Evolutionary conservation across 2,329 filamentous ascomycete species (phyloP), one percentile per base, ranked within the genome.

Genomic region (Colletotrichum incanum): DNA sequence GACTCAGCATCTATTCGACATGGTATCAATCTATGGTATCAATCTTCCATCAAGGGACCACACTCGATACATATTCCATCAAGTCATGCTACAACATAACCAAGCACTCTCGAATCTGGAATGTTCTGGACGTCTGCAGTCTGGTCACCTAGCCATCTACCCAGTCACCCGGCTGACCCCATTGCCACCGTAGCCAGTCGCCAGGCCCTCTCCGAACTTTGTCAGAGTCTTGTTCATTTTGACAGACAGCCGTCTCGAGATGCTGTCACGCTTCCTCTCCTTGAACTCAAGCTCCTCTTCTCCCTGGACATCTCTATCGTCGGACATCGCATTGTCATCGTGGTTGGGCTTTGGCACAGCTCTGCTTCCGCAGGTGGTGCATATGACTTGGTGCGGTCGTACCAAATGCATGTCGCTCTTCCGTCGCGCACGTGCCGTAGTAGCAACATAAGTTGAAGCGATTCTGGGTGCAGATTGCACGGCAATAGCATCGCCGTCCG

Each of bases 351-450:
- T 28, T 5, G 52, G 61, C 54, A 60, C 43, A 3, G 67, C 67
- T 9, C 62, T 45, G 37, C 60, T 41, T 5, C 67, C 59, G n/a
- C 66, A 73, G 3, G 54, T 73, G 16, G 55, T 61, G 60, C 66
- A 71, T 16, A 59, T 20, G 16, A 54, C 37, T 20, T 63, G 50
- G 31, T 69, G 39, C 26, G 59, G n/a, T 18, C 45, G 43, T 39
- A 60, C 59, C 8, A 47, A 28, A 3, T 54, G 5, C 20, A 58
- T 26, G 1, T 64, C 60, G 65, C 59, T 64, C 45, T 47, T 69
- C 9, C 67, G 58, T 5, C 62, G n/a, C 9, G 20, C 1, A 14
- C 52, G 43, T 31, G 49, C 56, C 31, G 59, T 20, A 4, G 31
- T 28, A 12, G 47, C 11, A 7, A 34, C 8, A 16, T 16, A 26